Conservation (phyloP, 257 asterid genomes). For the Solanum verrucosum region DNA sequence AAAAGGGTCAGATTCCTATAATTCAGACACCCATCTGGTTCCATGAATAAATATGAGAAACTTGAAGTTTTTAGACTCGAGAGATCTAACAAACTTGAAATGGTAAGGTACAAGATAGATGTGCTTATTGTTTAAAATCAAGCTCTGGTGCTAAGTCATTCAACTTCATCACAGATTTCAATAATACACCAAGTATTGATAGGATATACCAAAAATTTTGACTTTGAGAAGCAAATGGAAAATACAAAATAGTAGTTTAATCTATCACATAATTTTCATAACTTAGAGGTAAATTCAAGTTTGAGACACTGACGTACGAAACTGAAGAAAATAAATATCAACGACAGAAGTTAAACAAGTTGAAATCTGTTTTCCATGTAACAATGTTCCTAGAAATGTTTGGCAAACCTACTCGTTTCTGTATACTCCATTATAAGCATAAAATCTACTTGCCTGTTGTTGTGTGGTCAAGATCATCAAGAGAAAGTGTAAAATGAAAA, state of each 20-base stretch:
- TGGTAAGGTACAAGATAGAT: background rate
- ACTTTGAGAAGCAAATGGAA: background rate
- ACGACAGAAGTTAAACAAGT: background rate
- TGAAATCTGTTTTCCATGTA: background rate
- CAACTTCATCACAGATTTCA: background rate
- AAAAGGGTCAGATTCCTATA: background rate
- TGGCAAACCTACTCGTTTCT: background rate
- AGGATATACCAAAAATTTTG: background rate
- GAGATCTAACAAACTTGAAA: background rate
- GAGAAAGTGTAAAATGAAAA: background rate
- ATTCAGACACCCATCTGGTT: background rate
- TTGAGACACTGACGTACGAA: background rate
- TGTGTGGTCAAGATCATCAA: background rate
- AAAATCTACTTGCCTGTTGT: background rate
- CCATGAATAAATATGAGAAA: background rate
- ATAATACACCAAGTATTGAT: background rate
- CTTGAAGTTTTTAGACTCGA: background rate
- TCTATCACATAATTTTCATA: background rate
- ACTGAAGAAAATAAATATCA: background rate
- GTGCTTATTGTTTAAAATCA: background rate
- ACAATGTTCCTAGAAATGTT: background rate
- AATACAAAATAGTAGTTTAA: background rate
- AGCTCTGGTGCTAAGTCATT: background rate
- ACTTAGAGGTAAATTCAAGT: background rate
- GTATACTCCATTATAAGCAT: background rate